Evolutionary conservation across 305 asterid genomes (phyloP).

Genomic region (Rubia peregrina): DNA sequence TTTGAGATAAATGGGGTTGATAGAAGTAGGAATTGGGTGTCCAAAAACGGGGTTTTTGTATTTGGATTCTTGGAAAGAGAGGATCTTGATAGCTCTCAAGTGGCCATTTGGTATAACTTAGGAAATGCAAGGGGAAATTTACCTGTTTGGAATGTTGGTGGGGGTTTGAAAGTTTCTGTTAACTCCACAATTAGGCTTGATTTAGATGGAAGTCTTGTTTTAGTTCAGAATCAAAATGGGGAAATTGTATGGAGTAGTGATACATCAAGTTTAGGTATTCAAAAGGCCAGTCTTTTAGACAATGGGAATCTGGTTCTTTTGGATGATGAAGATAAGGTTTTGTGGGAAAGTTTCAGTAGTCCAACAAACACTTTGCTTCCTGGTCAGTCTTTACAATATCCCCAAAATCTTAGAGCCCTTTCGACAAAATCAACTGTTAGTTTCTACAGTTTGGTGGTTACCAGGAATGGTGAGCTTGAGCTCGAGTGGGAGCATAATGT

Average conservation of each 20-base stretch:
- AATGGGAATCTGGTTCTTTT: constrained; percentile 55
- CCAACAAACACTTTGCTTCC: constrained; percentile 63
- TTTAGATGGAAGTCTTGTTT: constrained; percentile 45
- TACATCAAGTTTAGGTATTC: constrained; percentile 48
- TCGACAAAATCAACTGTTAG: constrained; percentile 40
- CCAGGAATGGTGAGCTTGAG: constrained; percentile 35
- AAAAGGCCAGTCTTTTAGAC: constrained; percentile 50
- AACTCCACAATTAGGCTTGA: constrained; percentile 49
- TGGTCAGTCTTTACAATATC: constrained; percentile 43
- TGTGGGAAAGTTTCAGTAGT: constrained; percentile 54
- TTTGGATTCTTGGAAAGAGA: constrained; percentile 61
- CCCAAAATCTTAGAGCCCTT: constrained; percentile 51
- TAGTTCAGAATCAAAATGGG: constrained; percentile 41
- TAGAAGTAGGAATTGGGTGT: constrained; percentile 38
- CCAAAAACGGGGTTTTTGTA: constrained; percentile 58
- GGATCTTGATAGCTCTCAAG: constrained; percentile 36
- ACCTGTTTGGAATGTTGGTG: constrained; percentile 67
- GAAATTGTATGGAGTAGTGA: constrained; percentile 51
- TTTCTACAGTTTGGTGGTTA: constrained; percentile 46
- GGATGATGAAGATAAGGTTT: constrained; percentile 30
- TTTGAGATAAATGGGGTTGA: constrained; percentile 49
- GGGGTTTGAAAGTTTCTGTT: constrained; percentile 44
- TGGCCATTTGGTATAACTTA: constrained; percentile 49
- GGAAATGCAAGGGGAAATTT: constrained; percentile 38
- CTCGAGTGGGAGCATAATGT: constrained; percentile 69